phyloP scores from a whole-genome alignment of 345 rosid genomes.

The Carallia pectinifolia region DNA sequence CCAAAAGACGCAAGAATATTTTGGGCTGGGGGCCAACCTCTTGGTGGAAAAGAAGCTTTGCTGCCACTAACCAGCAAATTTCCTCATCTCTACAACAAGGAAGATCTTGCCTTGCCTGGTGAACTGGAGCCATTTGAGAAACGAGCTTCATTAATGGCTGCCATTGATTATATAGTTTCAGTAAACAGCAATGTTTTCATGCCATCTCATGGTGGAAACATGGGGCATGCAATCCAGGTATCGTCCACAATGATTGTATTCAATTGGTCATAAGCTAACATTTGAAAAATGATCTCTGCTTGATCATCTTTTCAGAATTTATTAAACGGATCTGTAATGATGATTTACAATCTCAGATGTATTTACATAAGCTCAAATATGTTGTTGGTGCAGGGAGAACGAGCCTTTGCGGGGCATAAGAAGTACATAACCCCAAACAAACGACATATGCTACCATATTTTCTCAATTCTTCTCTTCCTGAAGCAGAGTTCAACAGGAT shows the following conservation, averaged over 20 bases:
- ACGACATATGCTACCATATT: slow-evolving; percentile 87
- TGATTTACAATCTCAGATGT: not conserved
- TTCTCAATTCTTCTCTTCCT: slow-evolving; percentile 61
- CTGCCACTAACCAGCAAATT: slow-evolving; percentile 61
- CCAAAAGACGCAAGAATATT: slow-evolving; percentile 63
- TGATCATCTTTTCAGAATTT: too few relatives aligned
- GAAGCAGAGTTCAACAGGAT: slow-evolving; percentile 64
- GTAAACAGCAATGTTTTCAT: slow-evolving; percentile 87
- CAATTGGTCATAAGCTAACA: not conserved
- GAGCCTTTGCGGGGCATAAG: slow-evolving; percentile 88
- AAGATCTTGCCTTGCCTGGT: slow-evolving; percentile 73
- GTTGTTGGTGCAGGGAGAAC: slow-evolving; percentile 58
- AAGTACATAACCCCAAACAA: slow-evolving; percentile 90
- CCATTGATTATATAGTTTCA: slow-evolving; percentile 77
- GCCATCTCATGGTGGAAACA: slow-evolving; percentile 99
- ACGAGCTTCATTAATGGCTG: slow-evolving; percentile 85
- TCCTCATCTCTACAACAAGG: slow-evolving; percentile 72
- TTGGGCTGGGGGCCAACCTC: slow-evolving; percentile 96
- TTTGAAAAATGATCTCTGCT: too few relatives aligned
- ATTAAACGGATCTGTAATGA: not conserved
- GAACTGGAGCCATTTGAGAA: slow-evolving; percentile 77
- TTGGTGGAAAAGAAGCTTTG: slow-evolving; percentile 82
- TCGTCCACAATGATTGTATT: not conserved
- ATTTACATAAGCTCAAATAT: not conserved
- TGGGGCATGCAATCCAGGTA: slow-evolving; percentile 96